phyloP scores from a whole-genome alignment of 768 basidiomycete species.

The Boletus pseudo-olivaceus region DNA sequence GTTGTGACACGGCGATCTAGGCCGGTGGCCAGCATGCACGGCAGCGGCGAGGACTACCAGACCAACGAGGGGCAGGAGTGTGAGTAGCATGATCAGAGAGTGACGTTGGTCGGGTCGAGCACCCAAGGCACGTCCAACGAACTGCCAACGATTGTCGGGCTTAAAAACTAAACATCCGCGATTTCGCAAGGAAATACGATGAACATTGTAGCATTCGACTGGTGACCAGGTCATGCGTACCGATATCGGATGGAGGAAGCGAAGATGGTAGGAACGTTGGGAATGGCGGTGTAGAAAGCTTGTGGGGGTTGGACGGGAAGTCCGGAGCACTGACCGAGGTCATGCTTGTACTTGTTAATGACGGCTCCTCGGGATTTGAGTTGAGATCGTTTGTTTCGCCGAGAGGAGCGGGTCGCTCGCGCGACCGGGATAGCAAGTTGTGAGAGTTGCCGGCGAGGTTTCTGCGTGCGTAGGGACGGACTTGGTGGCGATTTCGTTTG shows the following conservation, averaged over 20 bases:
- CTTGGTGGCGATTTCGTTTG: background rate
- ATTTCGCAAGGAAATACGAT: background rate
- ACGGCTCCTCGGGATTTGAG: background rate
- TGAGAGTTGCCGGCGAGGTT: no score
- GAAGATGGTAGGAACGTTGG: background rate
- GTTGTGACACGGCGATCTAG: constrained; percentile 7
- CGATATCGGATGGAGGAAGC: background rate
- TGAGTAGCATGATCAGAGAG: background rate
- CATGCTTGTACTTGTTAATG: background rate
- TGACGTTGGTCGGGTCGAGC: background rate
- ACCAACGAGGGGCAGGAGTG: background rate
- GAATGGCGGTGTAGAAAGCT: background rate
- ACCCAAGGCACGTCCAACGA: no score
- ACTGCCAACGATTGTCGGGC: no score
- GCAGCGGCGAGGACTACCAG: background rate
- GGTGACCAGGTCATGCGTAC: background rate
- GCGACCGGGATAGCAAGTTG: background rate
- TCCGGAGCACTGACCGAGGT: background rate
- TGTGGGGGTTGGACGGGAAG: background rate
- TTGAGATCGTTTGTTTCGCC: background rate
- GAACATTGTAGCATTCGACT: no score
- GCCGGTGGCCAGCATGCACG: background rate
- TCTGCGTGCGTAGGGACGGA: background rate
- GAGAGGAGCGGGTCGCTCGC: background rate
- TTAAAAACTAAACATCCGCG: background rate